Percentiles rank a stretch among this genome's conserved stretches.
Conservation (phyloP, 805 yeast genomes). For the Yarrowia keelungensis region DNA sequence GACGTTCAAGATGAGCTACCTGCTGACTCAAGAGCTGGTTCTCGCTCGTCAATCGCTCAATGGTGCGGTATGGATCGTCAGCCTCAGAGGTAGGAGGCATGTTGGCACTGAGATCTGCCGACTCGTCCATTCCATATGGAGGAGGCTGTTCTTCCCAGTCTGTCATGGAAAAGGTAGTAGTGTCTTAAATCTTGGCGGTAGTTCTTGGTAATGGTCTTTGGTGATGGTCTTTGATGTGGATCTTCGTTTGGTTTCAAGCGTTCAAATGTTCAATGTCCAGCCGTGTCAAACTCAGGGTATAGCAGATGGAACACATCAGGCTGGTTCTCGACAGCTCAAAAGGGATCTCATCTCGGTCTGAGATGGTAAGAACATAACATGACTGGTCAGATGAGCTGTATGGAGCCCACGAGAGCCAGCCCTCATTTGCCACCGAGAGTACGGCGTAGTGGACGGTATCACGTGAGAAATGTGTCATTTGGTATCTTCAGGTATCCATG, state of each 20-base stretch:
- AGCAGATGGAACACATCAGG: conserved; percentile 2
- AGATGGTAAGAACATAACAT: conserved; percentile 4
- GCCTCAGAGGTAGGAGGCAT: conserved; percentile 3
- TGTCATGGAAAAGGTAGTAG: not conserved
- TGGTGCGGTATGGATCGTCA: conserved; percentile 5
- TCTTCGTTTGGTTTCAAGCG: not conserved
- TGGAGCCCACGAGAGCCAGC: conserved; percentile 13
- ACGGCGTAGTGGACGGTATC: not conserved
- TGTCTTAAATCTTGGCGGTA: not conserved
- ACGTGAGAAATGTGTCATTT: not conserved
- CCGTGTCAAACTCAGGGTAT: too few relatives aligned
- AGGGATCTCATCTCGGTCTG: not conserved
- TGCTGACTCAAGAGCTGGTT: conserved; percentile 9
- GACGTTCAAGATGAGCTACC: not conserved
- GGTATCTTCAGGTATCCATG: not conserved
- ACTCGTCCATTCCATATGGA: conserved; percentile 22
- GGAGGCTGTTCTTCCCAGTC: conserved; percentile 37
- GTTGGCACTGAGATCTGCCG: not conserved
- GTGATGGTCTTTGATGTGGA: not conserved
- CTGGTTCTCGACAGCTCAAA: conserved; percentile 21
- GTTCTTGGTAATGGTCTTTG: too few relatives aligned
- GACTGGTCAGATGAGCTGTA: conserved; percentile 16
- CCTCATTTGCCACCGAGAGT: conserved; percentile 3
- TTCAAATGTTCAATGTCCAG: too few relatives aligned
- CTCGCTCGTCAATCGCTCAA: conserved; percentile 20